Conservation (phyloP, 2,329 filamentous ascomycete species). For the Cladophialophora yegresii region DNA sequence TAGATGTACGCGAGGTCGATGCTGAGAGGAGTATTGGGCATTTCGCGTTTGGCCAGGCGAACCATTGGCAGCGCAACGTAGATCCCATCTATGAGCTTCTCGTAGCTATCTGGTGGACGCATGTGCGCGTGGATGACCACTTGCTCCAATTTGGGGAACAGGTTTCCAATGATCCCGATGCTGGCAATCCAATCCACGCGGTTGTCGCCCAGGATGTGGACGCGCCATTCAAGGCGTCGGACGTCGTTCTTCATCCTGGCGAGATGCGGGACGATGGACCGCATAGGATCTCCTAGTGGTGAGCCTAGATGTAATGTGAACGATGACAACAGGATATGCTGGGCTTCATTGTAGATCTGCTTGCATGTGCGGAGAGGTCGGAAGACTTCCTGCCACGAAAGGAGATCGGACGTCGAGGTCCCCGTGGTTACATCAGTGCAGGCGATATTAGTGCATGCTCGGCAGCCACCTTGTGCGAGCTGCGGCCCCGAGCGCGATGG, state of each 20-base stretch:
- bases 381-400: conserved; percentile 13
- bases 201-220: conserved; percentile 27
- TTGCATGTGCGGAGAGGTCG: conserved; percentile 26
- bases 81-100: conserved; percentile 15
- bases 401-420: background rate
- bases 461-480: conserved; percentile 1
- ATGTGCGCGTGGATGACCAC: conserved; percentile 24
- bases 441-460: conserved; percentile 7
- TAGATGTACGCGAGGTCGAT: conserved; percentile 22
- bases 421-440: background rate
- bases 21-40: conserved; percentile 5
- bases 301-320: conserved; percentile 15
- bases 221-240: conserved; percentile 12
- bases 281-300: background rate
- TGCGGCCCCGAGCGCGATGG: background rate
- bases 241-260: conserved; percentile 12
- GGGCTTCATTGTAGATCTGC: conserved; percentile 25
- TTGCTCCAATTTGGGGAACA: conserved; percentile 13
- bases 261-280: conserved; percentile 3
- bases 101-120: conserved; percentile 23
- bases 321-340: conserved; percentile 8
- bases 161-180: conserved; percentile 10
- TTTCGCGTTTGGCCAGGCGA: conserved; percentile 4
- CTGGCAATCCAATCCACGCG: conserved; percentile 6
- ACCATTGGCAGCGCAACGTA: conserved; percentile 20